A percentile compares a stretch with the other conserved stretches of the same genome.
phyloP scores from a whole-genome alignment of 1,284 basidiomycete species.

The Afroboletus lepidellus region DNA sequence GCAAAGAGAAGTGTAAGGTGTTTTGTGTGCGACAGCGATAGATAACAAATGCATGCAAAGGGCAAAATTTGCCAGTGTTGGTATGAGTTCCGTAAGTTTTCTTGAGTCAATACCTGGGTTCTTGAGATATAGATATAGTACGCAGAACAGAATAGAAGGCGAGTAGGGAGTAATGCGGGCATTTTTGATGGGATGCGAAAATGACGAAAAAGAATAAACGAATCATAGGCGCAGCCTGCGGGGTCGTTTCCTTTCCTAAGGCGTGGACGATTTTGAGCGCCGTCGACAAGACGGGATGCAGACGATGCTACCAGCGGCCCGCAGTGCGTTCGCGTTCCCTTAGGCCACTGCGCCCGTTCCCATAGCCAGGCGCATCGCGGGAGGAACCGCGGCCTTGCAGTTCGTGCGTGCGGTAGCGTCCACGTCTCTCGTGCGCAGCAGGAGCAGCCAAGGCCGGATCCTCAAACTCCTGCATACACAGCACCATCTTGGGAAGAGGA shows the following conservation, averaged over 20 bases:
- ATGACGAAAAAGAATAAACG: constrained; percentile 11
- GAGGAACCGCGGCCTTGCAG: constrained; percentile 41
- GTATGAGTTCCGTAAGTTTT: constrained; percentile 38
- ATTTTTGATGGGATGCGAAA: constrained; percentile 29
- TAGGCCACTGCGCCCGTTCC: constrained; percentile 57
- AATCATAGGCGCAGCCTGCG: constrained; percentile 31
- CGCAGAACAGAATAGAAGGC: constrained; percentile 33
- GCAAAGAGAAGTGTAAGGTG: constrained; percentile 18
- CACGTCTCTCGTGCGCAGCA: constrained; percentile 37
- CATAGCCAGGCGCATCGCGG: constrained; percentile 50
- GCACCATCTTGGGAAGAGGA: constrained; percentile 45
- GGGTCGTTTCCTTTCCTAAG: constrained; percentile 19
- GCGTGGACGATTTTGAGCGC: constrained; percentile 13
- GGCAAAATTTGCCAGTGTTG: constrained; percentile 30
- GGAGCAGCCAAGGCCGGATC: constrained; percentile 31
- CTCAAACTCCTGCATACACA: constrained; percentile 35
- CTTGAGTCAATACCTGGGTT: constrained; percentile 29
- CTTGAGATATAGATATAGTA: constrained; percentile 41
- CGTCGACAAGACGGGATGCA: constrained; percentile 1
- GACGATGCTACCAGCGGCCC: constrained; percentile 28
- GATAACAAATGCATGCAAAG: constrained; percentile 37
- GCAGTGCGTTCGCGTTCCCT: constrained; percentile 47
- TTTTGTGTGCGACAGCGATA: constrained; percentile 32
- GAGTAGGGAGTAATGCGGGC: constrained; percentile 24
- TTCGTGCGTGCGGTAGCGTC: constrained; percentile 47